These are phyloP conservation scores for Gyrodon lividus DNA, from an alignment of 768 basidiomycete species.

Conservation along the genomic window DNA sequence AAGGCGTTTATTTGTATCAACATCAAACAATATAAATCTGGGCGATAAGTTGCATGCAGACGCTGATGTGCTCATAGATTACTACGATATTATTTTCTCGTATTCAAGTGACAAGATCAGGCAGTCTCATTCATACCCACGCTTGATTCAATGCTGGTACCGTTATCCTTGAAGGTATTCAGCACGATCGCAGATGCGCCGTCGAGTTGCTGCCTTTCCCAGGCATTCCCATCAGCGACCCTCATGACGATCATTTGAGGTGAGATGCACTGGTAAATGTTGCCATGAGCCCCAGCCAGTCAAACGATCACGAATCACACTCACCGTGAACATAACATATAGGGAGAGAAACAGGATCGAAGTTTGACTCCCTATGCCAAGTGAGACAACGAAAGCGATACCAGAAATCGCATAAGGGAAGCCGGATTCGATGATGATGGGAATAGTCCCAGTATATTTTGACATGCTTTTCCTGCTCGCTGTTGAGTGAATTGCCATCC, in stretches of 20 bases:
- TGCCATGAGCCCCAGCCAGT: neutral
- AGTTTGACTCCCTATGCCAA: neutral
- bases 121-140: neutral
- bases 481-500: neutral
- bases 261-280: neutral
- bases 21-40: neutral
- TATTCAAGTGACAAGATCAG: neutral
- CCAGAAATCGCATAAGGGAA: constrained; percentile 2
- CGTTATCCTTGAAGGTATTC: neutral
- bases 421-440: constrained; percentile 2
- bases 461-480: neutral
- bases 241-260: constrained; percentile 4
- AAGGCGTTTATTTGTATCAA: neutral
- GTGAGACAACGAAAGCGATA: neutral
- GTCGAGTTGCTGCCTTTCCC: neutral
- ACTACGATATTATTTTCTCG: neutral
- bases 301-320: neutral
- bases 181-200: neutral
- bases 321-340: constrained; percentile 1
- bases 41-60: too few relatives aligned
- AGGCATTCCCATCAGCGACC: neutral
- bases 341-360: neutral
- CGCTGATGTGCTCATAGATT: too few relatives aligned
- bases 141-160: neutral
- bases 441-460: neutral